Conservation (phyloP, 805 yeast species). For the Cyberlindnera japonica region DNA sequence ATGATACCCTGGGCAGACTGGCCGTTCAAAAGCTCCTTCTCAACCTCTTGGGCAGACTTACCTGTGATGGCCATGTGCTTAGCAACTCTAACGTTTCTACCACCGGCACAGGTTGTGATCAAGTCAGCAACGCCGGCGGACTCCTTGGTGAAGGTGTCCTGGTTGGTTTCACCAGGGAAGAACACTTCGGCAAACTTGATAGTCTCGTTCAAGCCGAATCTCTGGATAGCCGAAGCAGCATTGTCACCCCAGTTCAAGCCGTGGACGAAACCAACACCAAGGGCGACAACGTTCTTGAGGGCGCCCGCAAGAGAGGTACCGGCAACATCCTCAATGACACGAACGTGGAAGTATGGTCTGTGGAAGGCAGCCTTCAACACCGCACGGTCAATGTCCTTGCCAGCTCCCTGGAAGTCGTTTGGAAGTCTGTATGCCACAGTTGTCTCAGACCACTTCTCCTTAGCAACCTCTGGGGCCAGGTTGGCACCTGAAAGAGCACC, state of each 20-base stretch:
- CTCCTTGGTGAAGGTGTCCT: constrained; percentile 83
- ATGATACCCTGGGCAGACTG: constrained; percentile 95
- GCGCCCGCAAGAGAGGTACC: constrained; percentile 98
- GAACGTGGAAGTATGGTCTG: constrained; percentile 96
- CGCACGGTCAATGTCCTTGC: constrained; percentile 55
- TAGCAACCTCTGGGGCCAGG: constrained; percentile 95
- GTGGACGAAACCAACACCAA: constrained; percentile 96
- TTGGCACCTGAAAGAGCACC: constrained; percentile 98
- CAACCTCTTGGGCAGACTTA: constrained; percentile 75
- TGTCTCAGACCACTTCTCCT: constrained; percentile 95
- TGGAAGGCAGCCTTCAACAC: constrained; percentile 84
- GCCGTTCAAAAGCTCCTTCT: constrained; percentile 83
- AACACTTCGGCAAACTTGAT: constrained; percentile 79
- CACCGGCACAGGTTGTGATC: constrained; percentile 96
- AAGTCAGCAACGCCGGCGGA: constrained; percentile 98
- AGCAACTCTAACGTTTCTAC: constrained; percentile 93
- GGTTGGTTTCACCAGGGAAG: constrained; percentile 49
- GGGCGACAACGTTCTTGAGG: constrained; percentile 90
- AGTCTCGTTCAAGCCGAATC: constrained; percentile 90
- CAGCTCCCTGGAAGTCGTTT: constrained; percentile 45
- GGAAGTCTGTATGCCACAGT: constrained; percentile 89
- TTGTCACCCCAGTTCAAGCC: constrained; percentile 99
- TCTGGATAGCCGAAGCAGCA: constrained; percentile 96
- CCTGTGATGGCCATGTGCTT: constrained; percentile 78
- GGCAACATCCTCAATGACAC: constrained; percentile 87